Conservation (phyloP, 2,329 filamentous ascomycete species). For the Monascus ruber region DNA sequence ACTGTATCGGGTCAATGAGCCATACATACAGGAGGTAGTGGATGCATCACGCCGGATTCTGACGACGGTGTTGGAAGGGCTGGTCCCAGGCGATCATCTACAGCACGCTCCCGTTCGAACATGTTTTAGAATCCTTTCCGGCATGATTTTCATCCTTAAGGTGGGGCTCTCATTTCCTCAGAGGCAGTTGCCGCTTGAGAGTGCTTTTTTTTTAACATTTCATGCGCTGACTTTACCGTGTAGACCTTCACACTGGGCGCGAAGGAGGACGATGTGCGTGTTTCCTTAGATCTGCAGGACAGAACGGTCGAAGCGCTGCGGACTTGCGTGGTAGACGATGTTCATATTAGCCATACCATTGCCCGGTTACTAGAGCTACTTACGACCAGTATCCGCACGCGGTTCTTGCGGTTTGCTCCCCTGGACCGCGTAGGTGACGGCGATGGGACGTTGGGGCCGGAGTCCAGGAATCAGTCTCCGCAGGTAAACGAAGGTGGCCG, state of each 20-base stretch:
- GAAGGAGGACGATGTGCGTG: constrained; percentile 49
- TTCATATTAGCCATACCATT: constrained; percentile 52
- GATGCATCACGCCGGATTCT: constrained; percentile 51
- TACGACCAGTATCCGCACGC: constrained; percentile 46
- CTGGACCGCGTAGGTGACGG: constrained; percentile 35
- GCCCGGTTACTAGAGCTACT: constrained; percentile 50
- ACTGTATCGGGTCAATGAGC: constrained; percentile 46
- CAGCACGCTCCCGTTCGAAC: constrained; percentile 53
- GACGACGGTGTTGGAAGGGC: constrained; percentile 46
- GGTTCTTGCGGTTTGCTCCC: constrained; percentile 47
- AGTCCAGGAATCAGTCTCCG: constrained; percentile 28
- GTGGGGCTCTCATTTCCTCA: constrained; percentile 17
- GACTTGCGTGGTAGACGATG: constrained; percentile 53
- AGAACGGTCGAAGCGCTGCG: constrained; percentile 47
- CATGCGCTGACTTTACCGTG: constrained; percentile 2
- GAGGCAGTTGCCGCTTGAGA: background rate
- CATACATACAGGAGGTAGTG: constrained; percentile 52
- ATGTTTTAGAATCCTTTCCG: constrained; percentile 53
- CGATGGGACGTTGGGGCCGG: constrained; percentile 21
- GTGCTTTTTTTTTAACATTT: background rate
- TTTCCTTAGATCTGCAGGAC: constrained; percentile 48
- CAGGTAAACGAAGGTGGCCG: constrained; percentile 18
- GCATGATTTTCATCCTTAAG: constrained; percentile 55
- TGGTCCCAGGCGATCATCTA: constrained; percentile 47
- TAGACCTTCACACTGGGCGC: constrained; percentile 52